Percentiles rank a stretch among this genome's conserved stretches.
These are phyloP conservation scores for Microsporum ferrugineum DNA, from an alignment of 2,329 filamentous ascomycete genomes.

Conservation along the genomic window DNA sequence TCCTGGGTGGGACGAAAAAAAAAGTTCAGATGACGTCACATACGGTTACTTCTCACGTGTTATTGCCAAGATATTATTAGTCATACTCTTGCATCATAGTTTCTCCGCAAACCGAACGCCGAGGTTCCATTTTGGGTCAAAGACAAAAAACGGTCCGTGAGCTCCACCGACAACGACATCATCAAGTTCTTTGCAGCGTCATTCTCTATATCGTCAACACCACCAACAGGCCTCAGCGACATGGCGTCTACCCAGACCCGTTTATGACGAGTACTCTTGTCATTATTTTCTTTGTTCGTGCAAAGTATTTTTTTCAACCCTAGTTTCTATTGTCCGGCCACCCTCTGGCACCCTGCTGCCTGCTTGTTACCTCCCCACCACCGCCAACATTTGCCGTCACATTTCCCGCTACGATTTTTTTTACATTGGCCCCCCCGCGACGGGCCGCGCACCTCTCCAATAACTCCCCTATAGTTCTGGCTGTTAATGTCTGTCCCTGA, in stretches of 20 bases:
- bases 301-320: neutral
- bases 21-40: neutral
- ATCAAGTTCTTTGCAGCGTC: neutral
- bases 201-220: neutral
- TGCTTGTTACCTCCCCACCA: neutral
- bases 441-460: neutral
- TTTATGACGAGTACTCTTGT: neutral
- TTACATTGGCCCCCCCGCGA: neutral
- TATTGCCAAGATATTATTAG: neutral
- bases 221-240: neutral
- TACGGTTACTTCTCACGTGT: neutral
- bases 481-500: conserved; percentile 19
- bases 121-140: neutral
- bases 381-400: neutral
- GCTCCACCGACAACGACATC: neutral
- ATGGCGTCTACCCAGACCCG: neutral
- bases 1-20: neutral
- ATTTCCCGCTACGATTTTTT: neutral
- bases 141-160: neutral
- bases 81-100: neutral
- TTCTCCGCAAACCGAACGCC: neutral
- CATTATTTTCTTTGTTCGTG: neutral
- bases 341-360: neutral
- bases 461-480: neutral
- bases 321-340: neutral